Base-by-base conservation (phyloP, 768 basidiomycete species). In the Lentinula detonsa region DNA sequence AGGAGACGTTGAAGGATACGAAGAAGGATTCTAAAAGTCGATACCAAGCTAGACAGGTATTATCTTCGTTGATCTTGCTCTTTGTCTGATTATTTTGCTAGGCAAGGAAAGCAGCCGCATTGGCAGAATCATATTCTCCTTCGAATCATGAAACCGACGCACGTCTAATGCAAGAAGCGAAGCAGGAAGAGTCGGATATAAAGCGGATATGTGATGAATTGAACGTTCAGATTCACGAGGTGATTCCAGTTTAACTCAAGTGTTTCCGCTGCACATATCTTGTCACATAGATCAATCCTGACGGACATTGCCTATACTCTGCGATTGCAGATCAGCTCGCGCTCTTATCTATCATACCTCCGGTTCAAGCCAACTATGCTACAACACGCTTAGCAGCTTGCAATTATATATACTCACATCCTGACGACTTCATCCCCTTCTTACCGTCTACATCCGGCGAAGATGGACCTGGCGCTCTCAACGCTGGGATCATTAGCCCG, bases 241-340 rank as follows among this genome's bases (percentile, higher is more conserved):
- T 86, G 75, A 66, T 50, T 52, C 35, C 23, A 42, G 43, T 21
- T 15, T 35, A n/a, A 53, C 16, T 15, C 34, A 6, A 31, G 11
- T 6, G 1, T 39, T 18, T 52, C 34, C 31, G 18, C 39, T 33
- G 33, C 39, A 51, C n/a, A 39, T 18, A 42, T 21, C 10, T 7
- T 16, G 5, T 40, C 40, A 46, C 37, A n/a, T 63, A 97, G 94
- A 88, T 98, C 66, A 86, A 87, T 62, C 93, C 96, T 16, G 96
- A 98, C 67, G 96, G 96, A 0, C 95, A 98, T 67, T 98, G 96
- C 75, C 85, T 98, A 34, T 99, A 90, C 76, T 90, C 93, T 51
- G 93, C 96, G 9, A 78, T 98, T 28, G 96, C 93, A 28, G 94
- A 98, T 72, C 96, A 99, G 71, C 85, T 97, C 35, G 78, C 77